Evolutionary conservation across 495 filamentous ascomycete genomes (phyloP), one percentile per base, ranked within the genome.

Genomic region (Podospora conica): DNA sequence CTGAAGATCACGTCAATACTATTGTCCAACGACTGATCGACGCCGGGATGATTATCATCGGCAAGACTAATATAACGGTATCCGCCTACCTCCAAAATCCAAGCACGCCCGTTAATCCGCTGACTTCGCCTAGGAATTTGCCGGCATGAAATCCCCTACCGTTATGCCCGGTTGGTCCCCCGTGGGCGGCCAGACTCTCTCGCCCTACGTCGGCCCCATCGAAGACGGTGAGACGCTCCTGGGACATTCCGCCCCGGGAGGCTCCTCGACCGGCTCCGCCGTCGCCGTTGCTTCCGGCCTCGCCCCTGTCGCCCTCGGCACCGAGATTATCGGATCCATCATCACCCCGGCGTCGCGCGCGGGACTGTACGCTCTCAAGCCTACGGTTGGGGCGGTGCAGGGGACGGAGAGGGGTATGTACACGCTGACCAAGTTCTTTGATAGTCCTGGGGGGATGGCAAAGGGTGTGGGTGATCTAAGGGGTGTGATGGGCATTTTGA

Each of bases 201-300:
- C 80, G 1, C 76, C 83, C 8, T 83, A 83, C 54, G 77, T 82
- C 7, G 74, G 71, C 21, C 67, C 56, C 12, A 61, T 75, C 7
- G 68, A 71, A 18, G 69, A 73, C 3, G 40, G 70, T n/a, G 74
- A 77, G 55, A 68, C 66, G 3, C 24, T 67, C 0, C 65, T 74
- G 1, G 77, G 79, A 5, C 79, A 80, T 62, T 60, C 67, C 18
- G 74, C 71, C 21, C 78, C 82, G 0, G 74, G 73, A 15, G 82
- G 82, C 1, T 83, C 82, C 9, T 84, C 81, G 3, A 75, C 80
- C 0, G 82, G 82, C 6, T 82, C 78, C n/a, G 82, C 79, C 3
- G 80, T 81, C 9, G 76, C 69, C 23, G 76, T 79, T 8, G 75
- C 80, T 6, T 77, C 80, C 40, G 80, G 81, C n/a, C 81, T 79